phyloP scores from a whole-genome alignment of 2,329 filamentous ascomycete species.

The Epichloe hybrida region DNA sequence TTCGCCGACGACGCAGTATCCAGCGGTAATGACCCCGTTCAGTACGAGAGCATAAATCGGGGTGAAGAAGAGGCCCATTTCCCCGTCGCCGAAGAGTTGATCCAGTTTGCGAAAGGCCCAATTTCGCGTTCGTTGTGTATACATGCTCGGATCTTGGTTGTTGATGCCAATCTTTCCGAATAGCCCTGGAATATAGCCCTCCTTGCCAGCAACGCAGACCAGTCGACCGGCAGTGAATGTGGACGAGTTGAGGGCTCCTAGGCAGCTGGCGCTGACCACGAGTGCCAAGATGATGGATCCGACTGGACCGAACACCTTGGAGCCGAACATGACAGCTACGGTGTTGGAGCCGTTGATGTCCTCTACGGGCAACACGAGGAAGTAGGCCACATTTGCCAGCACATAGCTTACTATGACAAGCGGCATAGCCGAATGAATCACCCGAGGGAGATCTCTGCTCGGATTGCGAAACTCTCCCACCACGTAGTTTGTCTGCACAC shows the following conservation, averaged over 20 bases:
- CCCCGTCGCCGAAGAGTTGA: slow-evolving; percentile 58
- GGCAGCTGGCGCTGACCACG: slow-evolving; percentile 81
- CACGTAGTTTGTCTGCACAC: slow-evolving; percentile 77
- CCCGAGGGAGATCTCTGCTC: slow-evolving; percentile 73
- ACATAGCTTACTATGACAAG: slow-evolving; percentile 84
- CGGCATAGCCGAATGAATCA: slow-evolving; percentile 94
- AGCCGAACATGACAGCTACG: slow-evolving; percentile 87
- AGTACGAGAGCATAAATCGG: slow-evolving; percentile 84
- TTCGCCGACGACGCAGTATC: slow-evolving; percentile 77
- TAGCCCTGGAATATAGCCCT: slow-evolving; percentile 76
- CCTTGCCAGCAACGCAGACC: slow-evolving; percentile 87
- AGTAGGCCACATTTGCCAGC: slow-evolving; percentile 85
- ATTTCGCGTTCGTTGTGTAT: slow-evolving; percentile 34
- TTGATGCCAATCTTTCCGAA: slow-evolving; percentile 74
- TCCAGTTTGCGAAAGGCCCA: slow-evolving; percentile 47
- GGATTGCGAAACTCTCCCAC: slow-evolving; percentile 94
- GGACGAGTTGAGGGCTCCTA: slow-evolving; percentile 86
- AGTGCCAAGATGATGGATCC: slow-evolving; percentile 78
- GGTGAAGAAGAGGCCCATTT: slow-evolving; percentile 76
- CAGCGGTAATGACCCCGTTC: slow-evolving; percentile 58
- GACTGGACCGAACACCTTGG: slow-evolving; percentile 72
- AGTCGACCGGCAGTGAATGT: slow-evolving; percentile 87
- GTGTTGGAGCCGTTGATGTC: slow-evolving; percentile 83
- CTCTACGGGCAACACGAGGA: slow-evolving; percentile 73
- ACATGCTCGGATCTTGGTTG: slow-evolving; percentile 25